Conservation (phyloP, 305 asterid genomes). For the Fraxinus albicans region DNA sequence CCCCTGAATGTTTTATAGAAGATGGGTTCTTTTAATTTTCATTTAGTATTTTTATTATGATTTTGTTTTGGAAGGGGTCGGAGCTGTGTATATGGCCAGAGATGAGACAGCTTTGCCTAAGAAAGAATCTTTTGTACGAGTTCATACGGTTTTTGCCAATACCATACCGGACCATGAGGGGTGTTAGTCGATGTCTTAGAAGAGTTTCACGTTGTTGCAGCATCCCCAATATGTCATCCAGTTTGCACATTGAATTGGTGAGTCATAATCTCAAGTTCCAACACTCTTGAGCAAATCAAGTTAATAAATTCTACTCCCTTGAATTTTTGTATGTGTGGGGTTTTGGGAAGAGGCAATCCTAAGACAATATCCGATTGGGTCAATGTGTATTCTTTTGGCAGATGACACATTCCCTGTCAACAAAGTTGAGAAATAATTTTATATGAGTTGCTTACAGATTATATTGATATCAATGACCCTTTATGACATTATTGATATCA, state of each 20-base stretch:
- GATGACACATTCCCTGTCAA: not conserved
- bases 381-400: not conserved
- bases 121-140: conserved; percentile 76
- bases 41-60: not conserved
- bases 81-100: conserved; percentile 90
- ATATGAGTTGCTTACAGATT: not conserved
- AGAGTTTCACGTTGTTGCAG: conserved; percentile 83
- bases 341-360: not conserved
- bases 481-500: not conserved
- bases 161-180: conserved; percentile 82
- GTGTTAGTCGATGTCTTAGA: conserved; percentile 63
- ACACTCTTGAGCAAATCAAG: not conserved
- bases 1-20: not conserved
- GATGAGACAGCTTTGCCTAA: conserved; percentile 74
- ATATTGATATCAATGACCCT: not conserved
- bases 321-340: not conserved
- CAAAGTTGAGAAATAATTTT: not conserved
- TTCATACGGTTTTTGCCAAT: conserved; percentile 69
- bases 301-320: not conserved
- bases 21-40: conserved; percentile 4
- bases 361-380: not conserved
- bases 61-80: conserved; percentile 53
- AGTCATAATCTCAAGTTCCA: conserved; percentile 27
- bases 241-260: conserved; percentile 86
- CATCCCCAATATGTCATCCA: conserved; percentile 61